phyloP scores from a whole-genome alignment of 139 green algal genomes.

The Chlorella vulgaris region DNA sequence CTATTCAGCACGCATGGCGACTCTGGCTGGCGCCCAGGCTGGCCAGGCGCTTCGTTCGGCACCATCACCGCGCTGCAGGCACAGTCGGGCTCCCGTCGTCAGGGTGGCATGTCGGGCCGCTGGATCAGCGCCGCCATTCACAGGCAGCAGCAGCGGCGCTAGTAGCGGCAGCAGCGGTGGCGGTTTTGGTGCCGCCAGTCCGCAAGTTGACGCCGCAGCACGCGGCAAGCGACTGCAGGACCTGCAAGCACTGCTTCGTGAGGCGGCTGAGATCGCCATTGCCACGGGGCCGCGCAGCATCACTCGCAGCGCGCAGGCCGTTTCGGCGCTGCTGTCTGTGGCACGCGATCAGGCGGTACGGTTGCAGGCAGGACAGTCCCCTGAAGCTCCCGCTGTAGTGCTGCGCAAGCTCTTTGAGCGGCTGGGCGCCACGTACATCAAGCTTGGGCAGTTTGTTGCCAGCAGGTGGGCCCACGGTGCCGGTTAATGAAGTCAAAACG shows the following conservation, averaged over 20 bases:
- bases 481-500: too few relatives aligned
- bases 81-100: too few relatives aligned
- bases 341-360: conserved; percentile 44
- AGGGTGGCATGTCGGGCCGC: neutral
- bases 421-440: conserved; percentile 95
- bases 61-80: too few relatives aligned
- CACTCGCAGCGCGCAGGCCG: conserved; percentile 63
- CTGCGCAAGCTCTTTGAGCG: conserved; percentile 89
- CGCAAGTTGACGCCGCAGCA: neutral
- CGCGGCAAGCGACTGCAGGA: conserved; percentile 23
- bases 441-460: conserved; percentile 94
- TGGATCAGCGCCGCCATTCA: neutral
- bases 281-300: conserved; percentile 62
- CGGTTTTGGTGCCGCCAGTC: neutral
- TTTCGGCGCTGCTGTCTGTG: conserved; percentile 47
- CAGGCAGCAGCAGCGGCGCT: neutral
- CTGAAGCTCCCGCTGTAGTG: conserved; percentile 28
- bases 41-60: neutral
- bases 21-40: too few relatives aligned
- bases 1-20: too few relatives aligned
- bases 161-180: neutral
- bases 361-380: conserved; percentile 16
- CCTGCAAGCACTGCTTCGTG: conserved; percentile 61
- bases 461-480: conserved; percentile 1
- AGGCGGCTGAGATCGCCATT: conserved; percentile 54